Base-by-base conservation (phyloP, 2,329 filamentous ascomycete genomes). In the Myriosclerotinia duriaeana region DNA sequence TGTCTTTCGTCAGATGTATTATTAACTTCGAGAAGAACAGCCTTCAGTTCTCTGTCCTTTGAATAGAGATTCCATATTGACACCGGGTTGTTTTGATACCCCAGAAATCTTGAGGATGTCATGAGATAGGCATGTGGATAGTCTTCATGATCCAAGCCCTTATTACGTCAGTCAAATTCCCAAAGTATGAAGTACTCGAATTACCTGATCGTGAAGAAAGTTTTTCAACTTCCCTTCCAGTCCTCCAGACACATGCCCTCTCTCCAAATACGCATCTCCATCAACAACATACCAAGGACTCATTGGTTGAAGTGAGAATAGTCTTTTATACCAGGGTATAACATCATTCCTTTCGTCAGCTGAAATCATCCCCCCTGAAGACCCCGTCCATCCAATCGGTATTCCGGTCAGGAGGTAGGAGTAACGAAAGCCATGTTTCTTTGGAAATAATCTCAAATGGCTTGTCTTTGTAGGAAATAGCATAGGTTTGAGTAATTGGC, bases 41-140 rank as follows among this genome's bases (percentile, higher is more conserved):
- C 87, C 34, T 80, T 83, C 17, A 93, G 79, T 7, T 82, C 77
- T 66, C 83, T 83, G 11, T 84, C 77, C 0, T 77, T 71, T 15
- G 86, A 83, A 74, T 93, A 93, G 2, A 93, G 82, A 71, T 92
- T 92, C 89, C 90, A 93, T 72, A 93, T 90, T 0, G 89, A 92
- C 3, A 90, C 87, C 0, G 89, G 89, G 71, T 92, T 93, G 77
- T 91, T 92, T 30, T 85, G 84, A 73, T 90, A 90, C 3, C 88
- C 87, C 7, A 91, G 75, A 68, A 92, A 89, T 40, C 83, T 83
- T 6, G 89, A 85, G 4, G 89, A 88, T 2, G 90, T 93, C 30
- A 91, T 80, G 5, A 93, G 79, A 71, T 92, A 92, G 0, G 87
- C 89, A 72, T 87, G 81, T 14, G 87, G 85, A 77, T 89, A 93